Percentiles rank a stretch among this genome's conserved stretches.
phyloP scores from a whole-genome alignment of 2,329 filamentous ascomycete species.

The Pseudogymnoascus sp. region DNA sequence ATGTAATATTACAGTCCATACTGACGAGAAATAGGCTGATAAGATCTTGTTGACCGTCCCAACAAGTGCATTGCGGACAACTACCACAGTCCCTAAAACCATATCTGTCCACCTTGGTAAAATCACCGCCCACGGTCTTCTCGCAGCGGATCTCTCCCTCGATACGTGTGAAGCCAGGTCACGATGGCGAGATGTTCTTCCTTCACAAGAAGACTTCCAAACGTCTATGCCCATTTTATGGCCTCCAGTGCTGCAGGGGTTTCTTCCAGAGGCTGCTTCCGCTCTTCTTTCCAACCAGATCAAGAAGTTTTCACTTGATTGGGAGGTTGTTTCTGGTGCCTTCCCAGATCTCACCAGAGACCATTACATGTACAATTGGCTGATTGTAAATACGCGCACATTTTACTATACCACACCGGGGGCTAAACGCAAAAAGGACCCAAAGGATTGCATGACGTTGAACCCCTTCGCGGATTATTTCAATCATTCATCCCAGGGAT shows the following conservation, averaged over 20 bases:
- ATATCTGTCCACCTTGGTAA: slow-evolving; percentile 47
- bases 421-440: slow-evolving; percentile 31
- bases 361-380: slow-evolving; percentile 47
- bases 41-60: slow-evolving; percentile 60
- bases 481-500: slow-evolving; percentile 46
- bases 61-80: slow-evolving; percentile 52
- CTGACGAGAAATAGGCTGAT: slow-evolving; percentile 37
- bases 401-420: slow-evolving; percentile 46
- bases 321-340: slow-evolving; percentile 34
- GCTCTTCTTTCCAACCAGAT: slow-evolving; percentile 47
- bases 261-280: slow-evolving; percentile 38
- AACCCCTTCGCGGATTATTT: slow-evolving; percentile 68
- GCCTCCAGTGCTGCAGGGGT: slow-evolving; percentile 33
- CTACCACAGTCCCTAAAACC: slow-evolving; percentile 47
- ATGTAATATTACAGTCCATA: not conserved
- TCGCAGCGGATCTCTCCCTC: slow-evolving; percentile 60
- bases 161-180: slow-evolving; percentile 35
- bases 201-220: slow-evolving; percentile 51
- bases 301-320: slow-evolving; percentile 43
- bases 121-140: slow-evolving; percentile 59
- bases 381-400: slow-evolving; percentile 53
- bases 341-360: slow-evolving; percentile 33
- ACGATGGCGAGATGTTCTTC: slow-evolving; percentile 61
- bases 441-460: slow-evolving; percentile 56
- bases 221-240: slow-evolving; percentile 50